Evolutionary conservation across 2,329 filamentous ascomycete species (phyloP).

Genomic region (Penicillium expansum): DNA sequence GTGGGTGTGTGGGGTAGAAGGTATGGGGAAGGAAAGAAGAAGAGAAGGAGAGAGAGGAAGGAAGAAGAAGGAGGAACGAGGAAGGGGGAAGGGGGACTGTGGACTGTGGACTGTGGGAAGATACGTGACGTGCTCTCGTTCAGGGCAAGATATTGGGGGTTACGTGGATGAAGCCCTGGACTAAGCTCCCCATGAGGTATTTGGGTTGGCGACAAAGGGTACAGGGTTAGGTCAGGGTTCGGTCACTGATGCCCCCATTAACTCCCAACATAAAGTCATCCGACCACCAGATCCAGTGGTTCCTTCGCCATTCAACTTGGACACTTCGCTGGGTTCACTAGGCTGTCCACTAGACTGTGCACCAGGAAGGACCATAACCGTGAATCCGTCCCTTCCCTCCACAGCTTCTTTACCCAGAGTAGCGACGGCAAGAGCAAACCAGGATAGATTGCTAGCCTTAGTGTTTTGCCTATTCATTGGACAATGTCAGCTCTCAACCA

Average conservation of each 20-base stretch:
- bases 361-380: constrained; percentile 27
- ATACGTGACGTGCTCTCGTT: background rate
- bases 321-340: background rate
- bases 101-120: background rate
- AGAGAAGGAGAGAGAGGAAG: background rate
- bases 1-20: background rate
- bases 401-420: constrained; percentile 37
- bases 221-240: constrained; percentile 12
- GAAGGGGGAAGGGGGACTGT: background rate
- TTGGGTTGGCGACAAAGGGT: background rate
- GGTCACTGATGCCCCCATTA: constrained; percentile 31
- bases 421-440: constrained; percentile 37
- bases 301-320: background rate
- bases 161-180: background rate
- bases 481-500: constrained; percentile 12
- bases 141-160: background rate
- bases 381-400: constrained; percentile 42
- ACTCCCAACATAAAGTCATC: constrained; percentile 41
- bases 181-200: background rate
- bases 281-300: background rate
- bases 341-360: background rate
- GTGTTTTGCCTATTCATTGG: constrained; percentile 18
- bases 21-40: background rate
- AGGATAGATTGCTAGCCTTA: constrained; percentile 17
- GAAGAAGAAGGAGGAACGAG: background rate